Conservation (phyloP, 2,329 filamentous ascomycete species). For the Fusarium nodosum region DNA sequence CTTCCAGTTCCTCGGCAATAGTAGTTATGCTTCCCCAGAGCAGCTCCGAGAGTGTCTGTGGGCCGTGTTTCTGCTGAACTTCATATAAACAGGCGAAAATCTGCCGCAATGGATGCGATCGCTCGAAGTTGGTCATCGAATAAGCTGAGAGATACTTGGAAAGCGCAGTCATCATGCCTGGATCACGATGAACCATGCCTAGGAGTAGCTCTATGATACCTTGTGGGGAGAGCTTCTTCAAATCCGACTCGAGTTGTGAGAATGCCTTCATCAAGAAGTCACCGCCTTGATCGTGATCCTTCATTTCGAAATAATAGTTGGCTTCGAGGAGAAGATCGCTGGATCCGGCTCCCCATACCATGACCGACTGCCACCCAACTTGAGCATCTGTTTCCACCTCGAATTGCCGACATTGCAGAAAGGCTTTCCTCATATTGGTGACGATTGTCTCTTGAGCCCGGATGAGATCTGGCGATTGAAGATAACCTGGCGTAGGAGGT, state of each 20-base stretch:
- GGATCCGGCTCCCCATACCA: constrained; percentile 61
- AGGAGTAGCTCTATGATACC: constrained; percentile 60
- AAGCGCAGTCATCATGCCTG: constrained; percentile 61
- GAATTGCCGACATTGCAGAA: constrained; percentile 60
- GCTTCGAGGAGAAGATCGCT: constrained; percentile 61
- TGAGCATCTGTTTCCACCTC: constrained; percentile 57
- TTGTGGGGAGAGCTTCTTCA: constrained; percentile 60
- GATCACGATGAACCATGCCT: constrained; percentile 60
- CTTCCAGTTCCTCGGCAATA: constrained; percentile 61
- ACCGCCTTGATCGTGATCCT: constrained; percentile 58
- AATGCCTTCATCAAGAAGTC: constrained; percentile 59
- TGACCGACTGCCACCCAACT: constrained; percentile 58
- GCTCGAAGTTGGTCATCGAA: constrained; percentile 60
- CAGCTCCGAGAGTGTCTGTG: constrained; percentile 59
- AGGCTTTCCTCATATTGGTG: constrained; percentile 61
- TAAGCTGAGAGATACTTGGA: constrained; percentile 62
- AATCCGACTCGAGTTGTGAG: constrained; percentile 59
- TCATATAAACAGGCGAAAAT: constrained; percentile 61
- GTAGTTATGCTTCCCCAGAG: constrained; percentile 59
- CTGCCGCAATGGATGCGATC: constrained; percentile 59
- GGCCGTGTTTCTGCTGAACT: constrained; percentile 61
- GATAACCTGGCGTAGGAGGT: constrained; percentile 58
- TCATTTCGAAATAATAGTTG: constrained; percentile 59
- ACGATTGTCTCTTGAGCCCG: constrained; percentile 61
- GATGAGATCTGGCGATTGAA: constrained; percentile 59